Base-by-base conservation (phyloP, 176 grass and related monocot genomes). In the Hyparrhenia diplandra region DNA sequence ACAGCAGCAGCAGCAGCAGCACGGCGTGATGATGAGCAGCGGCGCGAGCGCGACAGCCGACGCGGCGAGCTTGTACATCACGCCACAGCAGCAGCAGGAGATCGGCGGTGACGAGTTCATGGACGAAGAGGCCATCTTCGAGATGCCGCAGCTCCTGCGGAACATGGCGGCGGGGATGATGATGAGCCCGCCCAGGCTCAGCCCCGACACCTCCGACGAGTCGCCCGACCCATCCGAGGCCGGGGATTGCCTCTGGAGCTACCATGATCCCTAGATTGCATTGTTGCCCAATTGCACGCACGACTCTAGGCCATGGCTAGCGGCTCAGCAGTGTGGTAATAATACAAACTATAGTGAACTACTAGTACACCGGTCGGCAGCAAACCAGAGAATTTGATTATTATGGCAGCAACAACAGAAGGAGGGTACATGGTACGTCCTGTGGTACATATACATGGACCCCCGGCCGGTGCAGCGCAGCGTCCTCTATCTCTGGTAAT, bases 161-260 rank as follows among this genome's bases (percentile, higher is more conserved):
- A 92, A 88, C 88, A 98, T 98, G 95, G 95, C 95, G 18, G 95
- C 91, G 73, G 95, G 95, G 49, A 98, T 98, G 95, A 92, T 98
- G 88, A 98, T 98, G 95, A 94, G 92, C 81, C 95, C 95, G 13
- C 95, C 95, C 3, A 87, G 92, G 87, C 78, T 98, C 39, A 94
- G 87, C 71, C 89, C 79, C 62, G 63, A 67, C 27, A 69, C 83
- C 64, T 92, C 95, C 43, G 90, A 97, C 63, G 88, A 91, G 23
- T 88, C 85, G 67, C 82, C 79, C 13, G 87, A 88, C 42, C 75
- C 47, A 25, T 86, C 93, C 2, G 93, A 85, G 69, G 65, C 63
- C 23, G 91, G 71, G 59, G 91, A 87, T 39, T 88, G 87, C 89
- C 79, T 97, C 2, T 97, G 94, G 94, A 94, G 92, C 79, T 97